phyloP scores from a whole-genome alignment of 2,329 filamentous ascomycete species.

The Colletotrichum sp. region DNA sequence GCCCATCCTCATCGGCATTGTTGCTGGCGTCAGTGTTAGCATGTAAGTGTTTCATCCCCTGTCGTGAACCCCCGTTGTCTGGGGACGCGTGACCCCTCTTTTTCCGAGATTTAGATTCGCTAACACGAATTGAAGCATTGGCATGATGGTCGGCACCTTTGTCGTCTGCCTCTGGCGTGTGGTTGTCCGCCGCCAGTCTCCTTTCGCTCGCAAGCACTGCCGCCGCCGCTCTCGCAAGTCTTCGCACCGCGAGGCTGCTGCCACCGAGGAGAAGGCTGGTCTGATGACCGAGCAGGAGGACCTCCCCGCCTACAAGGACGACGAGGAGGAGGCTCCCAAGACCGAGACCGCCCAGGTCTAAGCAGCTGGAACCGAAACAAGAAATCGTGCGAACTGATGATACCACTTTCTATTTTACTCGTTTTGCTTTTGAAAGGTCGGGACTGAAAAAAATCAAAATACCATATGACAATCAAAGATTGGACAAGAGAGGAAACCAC shows the following conservation, averaged over 20 bases:
- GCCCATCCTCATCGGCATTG: conserved; percentile 71
- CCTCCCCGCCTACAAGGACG: conserved; percentile 32
- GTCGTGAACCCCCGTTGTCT: neutral
- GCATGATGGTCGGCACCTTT: conserved; percentile 69
- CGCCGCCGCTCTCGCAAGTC: conserved; percentile 41
- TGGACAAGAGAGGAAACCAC: conserved; percentile 19
- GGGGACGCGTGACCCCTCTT: neutral
- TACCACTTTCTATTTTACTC: conserved; percentile 13
- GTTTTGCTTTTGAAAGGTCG: neutral
- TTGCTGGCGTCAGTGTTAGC: conserved; percentile 71
- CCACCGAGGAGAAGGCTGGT: conserved; percentile 54
- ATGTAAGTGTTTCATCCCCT: conserved; percentile 48
- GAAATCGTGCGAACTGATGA: conserved; percentile 11
- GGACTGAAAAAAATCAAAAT: neutral
- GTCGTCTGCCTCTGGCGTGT: conserved; percentile 64
- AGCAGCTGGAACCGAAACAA: neutral
- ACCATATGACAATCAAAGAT: conserved; percentile 4
- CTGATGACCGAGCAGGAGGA: conserved; percentile 47
- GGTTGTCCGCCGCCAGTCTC: conserved; percentile 47
- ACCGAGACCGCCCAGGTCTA: conserved; percentile 7
- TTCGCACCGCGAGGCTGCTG: conserved; percentile 38
- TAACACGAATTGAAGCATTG: conserved; percentile 50
- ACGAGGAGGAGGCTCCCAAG: conserved; percentile 17
- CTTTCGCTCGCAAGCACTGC: conserved; percentile 33
- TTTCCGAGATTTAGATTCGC: conserved; percentile 11